Evolutionary conservation across 306 rosid species (phyloP).

Genomic region (Glycine tomentella): DNA sequence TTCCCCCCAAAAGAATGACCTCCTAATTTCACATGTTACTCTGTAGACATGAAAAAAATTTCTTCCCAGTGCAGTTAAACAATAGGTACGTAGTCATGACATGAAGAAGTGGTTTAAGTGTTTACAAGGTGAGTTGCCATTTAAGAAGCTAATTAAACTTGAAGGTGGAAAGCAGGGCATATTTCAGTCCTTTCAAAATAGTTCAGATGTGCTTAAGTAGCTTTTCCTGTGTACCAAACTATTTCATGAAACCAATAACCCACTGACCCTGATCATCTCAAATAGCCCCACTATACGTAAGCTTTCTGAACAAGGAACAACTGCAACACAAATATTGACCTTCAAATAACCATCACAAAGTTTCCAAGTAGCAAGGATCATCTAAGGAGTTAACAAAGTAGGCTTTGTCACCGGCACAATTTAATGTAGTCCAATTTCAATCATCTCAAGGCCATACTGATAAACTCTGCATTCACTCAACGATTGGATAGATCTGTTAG

Average conservation of each 20-base stretch:
- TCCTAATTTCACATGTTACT: neutral
- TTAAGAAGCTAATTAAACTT: conserved; percentile 7
- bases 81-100: neutral
- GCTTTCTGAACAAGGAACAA: conserved; percentile 21
- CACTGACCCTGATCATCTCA: too few relatives aligned
- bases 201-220: too few relatives aligned
- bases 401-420: neutral
- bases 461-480: neutral
- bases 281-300: neutral
- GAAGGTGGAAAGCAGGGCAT: neutral
- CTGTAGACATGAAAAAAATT: neutral
- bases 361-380: neutral
- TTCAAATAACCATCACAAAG: conserved; percentile 7
- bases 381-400: neutral
- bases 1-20: neutral
- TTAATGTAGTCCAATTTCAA: conserved; percentile 17
- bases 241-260: too few relatives aligned
- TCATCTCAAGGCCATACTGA: neutral
- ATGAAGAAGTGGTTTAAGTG: conserved; percentile 5
- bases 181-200: too few relatives aligned
- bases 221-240: too few relatives aligned
- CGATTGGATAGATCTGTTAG: neutral
- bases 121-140: conserved; percentile 9
- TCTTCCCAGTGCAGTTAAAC: neutral
- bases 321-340: neutral